Conservation (phyloP, 495 filamentous ascomycete species). For the Cairneyella variabilis region DNA sequence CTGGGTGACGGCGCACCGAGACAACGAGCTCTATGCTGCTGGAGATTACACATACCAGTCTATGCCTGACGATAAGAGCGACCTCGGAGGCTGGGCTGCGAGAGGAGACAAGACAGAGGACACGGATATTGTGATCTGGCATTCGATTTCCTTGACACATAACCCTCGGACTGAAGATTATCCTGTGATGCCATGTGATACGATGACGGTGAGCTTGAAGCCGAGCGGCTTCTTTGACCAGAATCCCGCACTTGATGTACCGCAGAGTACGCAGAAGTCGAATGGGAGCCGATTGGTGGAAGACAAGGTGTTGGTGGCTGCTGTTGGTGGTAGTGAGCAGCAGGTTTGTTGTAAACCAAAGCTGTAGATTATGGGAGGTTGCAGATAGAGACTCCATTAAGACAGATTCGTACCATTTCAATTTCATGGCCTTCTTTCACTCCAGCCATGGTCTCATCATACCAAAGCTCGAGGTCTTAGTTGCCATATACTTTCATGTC, state of each 20-base stretch:
- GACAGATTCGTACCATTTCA: too few species aligned
- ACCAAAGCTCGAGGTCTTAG: too few species aligned
- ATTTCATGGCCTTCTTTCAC: too few species aligned
- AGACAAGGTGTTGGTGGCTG: constrained; percentile 23
- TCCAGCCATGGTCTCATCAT: too few species aligned
- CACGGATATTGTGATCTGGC: constrained; percentile 58
- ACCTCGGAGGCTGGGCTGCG: constrained; percentile 26
- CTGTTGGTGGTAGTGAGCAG: constrained; percentile 31
- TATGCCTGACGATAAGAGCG: constrained; percentile 32
- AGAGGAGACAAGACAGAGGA: constrained; percentile 38
- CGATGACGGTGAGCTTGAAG: constrained; percentile 55
- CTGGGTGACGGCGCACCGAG: constrained; percentile 35
- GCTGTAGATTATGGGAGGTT: constrained; percentile 17
- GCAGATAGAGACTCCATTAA: background rate
- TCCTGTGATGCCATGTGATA: constrained; percentile 58
- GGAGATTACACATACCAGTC: constrained; percentile 43
- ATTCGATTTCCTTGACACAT: constrained; percentile 58
- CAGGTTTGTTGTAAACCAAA: constrained; percentile 33
- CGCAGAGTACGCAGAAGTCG: constrained; percentile 49
- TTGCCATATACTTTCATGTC: too few species aligned
- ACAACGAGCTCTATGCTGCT: constrained; percentile 37
- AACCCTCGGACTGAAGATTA: constrained; percentile 49
- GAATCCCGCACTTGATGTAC: constrained; percentile 75
- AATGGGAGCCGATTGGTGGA: constrained; percentile 46
- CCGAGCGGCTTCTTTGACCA: constrained; percentile 71